Evolutionary conservation across 169 alveolate species (phyloP), one percentile per base, ranked within the genome.

Genomic region (Eimeria falciformis): DNA sequence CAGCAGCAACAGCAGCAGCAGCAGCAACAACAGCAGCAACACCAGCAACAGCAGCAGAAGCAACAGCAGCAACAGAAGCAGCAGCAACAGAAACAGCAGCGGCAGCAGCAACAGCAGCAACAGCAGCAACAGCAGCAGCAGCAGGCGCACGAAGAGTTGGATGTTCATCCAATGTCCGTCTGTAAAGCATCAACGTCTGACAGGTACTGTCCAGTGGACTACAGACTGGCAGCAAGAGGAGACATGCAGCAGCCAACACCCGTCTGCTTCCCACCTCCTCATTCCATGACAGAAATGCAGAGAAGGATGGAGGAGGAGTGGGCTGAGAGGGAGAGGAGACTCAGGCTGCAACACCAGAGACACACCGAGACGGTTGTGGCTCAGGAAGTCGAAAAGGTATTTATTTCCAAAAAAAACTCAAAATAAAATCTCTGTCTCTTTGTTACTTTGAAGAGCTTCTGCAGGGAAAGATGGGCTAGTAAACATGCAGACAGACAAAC

Each of bases 231-330:
- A n/a, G n/a, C n/a, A n/a, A n/a, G 47, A 25, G 27, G 58, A 23
- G 55, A 25, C 55, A n/a, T n/a, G n/a, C n/a, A n/a, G n/a, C n/a
- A n/a, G n/a, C n/a, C n/a, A n/a, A n/a, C n/a, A 1, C 65, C 86
- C 37, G 86, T 21, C 5, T 25, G 18, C n/a, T 75, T 75, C 29
- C 86, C 86, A 11, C 45, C 58, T n/a, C 89, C 89, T 25, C 23
- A 29, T 5, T 56, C 71, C 7, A 25, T 53, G 25, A 53, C 89
- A n/a, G 89, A 79, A 27, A 79, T 79, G 89, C 89, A 79, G 27
- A 40, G 58, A 53, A 5, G 89, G 6, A 50, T 79, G 73, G 89
- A 79, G 73, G 89, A 79, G 50, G 89, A 79, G 53, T 79, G 89
- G 89, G n/a, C 3, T 40, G 69, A 50, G 50, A 56, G 89, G 18